Evolutionary conservation across 1,284 basidiomycete species (phyloP), one percentile per base, ranked within the genome.

Genomic region (Cutaneotrichosporon mucoides): DNA sequence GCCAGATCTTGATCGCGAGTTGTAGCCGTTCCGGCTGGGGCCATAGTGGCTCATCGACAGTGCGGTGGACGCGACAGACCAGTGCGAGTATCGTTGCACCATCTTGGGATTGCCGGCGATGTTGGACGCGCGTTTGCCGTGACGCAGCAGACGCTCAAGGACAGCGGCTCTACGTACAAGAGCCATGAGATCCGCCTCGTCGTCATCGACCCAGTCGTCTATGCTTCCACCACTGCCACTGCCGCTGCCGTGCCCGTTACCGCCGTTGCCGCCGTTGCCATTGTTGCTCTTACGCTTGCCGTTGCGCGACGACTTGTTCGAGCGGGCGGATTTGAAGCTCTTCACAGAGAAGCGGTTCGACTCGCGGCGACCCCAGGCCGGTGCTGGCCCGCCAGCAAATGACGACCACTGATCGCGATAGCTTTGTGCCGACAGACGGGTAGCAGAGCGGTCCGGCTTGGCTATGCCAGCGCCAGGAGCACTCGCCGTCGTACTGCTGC

Each of bases 161-260:
- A 74, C 63, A 3, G 66, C 70, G 16, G 74, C 73, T 15, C 74
- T 56, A 2, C 70, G 68, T 6, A 69, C 68, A 1, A 76, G 53
- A 4, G 61, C 46, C 4, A 44, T 53, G 40, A 76, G 59, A 42
- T 76, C 72, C 66, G 70, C 59, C 24, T 70, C 70, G 53, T 72
- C 70, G 41, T 62, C 60, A 13, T 57, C 55, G 2, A 50, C 59
- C 8, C 52, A 53, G 6, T 55, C 56, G 44, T 55, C 56, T 24
- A 24, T 24, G 24, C 24, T 24, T 24, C 24, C 24, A 24, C 16
- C 43, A 35, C 10, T 7, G 13, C 33, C 13, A 10, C 12, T n/a
- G 43, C 48, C 35, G 41, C 48, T 45, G 33, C 37, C 49, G 35
- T 34, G 37, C 37, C 38, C 53, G n/a, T 37, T 35, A n/a, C 47